Conservation (phyloP, 2,329 filamentous ascomycete genomes). For the Pseudogymnoascus sp. region DNA sequence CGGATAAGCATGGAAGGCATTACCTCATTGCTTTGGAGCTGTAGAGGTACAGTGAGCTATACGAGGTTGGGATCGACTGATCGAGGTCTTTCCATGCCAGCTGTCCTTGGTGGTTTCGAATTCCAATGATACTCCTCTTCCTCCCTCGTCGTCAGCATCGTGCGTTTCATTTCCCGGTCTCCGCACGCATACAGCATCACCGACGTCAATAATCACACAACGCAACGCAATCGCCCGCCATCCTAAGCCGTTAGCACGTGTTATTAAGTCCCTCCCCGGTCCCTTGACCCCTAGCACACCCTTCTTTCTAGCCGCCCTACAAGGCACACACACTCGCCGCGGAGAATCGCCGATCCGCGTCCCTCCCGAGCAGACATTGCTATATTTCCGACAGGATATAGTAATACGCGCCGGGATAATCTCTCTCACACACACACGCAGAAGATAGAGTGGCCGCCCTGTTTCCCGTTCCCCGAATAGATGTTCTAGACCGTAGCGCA, state of each 20-base stretch:
- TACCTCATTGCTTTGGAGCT: not conserved
- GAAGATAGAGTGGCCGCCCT: not conserved
- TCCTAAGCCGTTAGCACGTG: not conserved
- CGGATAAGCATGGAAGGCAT: not conserved
- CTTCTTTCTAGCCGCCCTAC: not conserved
- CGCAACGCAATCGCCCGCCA: slow-evolving; percentile 5
- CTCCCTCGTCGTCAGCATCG: not conserved
- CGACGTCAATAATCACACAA: not conserved
- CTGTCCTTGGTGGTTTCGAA: not conserved
- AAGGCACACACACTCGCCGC: not conserved
- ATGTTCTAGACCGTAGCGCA: not conserved
- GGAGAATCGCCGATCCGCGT: not conserved
- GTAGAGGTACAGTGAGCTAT: not conserved
- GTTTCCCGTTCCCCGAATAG: not conserved
- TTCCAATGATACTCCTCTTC: not conserved
- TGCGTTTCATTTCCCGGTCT: not conserved
- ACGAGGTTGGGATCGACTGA: not conserved
- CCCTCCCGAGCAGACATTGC: not conserved
- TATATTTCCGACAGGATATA: not conserved
- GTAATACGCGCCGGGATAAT: not conserved
- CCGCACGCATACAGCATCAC: not conserved
- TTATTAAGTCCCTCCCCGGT: not conserved
- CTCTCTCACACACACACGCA: not conserved
- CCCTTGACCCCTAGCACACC: not conserved
- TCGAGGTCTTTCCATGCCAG: not conserved